Evolutionary conservation across 2,329 filamentous ascomycete genomes (phyloP), one percentile per base, ranked within the genome.

Genomic region (Fusarium udum): DNA sequence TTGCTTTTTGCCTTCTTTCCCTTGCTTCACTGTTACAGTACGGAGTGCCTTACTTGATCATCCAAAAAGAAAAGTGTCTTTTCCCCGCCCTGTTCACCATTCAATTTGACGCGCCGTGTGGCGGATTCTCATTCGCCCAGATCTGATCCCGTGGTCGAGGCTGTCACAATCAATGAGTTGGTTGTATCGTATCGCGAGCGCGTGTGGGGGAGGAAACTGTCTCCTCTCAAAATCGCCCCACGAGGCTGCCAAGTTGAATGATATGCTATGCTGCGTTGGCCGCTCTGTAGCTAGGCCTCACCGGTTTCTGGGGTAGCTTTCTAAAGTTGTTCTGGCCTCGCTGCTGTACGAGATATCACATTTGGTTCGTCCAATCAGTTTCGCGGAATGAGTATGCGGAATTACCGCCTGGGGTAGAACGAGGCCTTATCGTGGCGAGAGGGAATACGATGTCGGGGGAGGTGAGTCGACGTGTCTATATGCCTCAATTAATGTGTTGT

Each of bases 121-220:
- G 76, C 76, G 75, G 32, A 42, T 32, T 58, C 73, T 74, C 57
- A 78, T 78, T 78, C 75, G 76, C 40, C 65, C 28, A 61, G 24
- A 28, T 18, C 61, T 53, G 64, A 28, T 64, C 51, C 62, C 42
- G 37, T 61, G 61, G 57, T 61, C 61, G 55, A 72, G 63, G 65
- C 71, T 71, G 49, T 66, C 52, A 52, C 32, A 64, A 45, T 56
- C 56, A 51, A 60, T 52, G 67, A 51, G 56, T 49, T 61, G 26
- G 26, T 28, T 28, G 26, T 28, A 28, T 28, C 26, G 43, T 49
- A 56, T 59, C 18, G 49, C 49, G 49, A 16, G 53, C 26, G 43
- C 46, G 37, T 57, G 69, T 39, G 69, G 70, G 70, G 70, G 67
- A 61, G 53, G 28, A 60, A 49, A 10, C 36, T 18, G 9, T 58